Conservation (phyloP, 2,329 filamentous ascomycete genomes). For the Trichoderma oligosporum region DNA sequence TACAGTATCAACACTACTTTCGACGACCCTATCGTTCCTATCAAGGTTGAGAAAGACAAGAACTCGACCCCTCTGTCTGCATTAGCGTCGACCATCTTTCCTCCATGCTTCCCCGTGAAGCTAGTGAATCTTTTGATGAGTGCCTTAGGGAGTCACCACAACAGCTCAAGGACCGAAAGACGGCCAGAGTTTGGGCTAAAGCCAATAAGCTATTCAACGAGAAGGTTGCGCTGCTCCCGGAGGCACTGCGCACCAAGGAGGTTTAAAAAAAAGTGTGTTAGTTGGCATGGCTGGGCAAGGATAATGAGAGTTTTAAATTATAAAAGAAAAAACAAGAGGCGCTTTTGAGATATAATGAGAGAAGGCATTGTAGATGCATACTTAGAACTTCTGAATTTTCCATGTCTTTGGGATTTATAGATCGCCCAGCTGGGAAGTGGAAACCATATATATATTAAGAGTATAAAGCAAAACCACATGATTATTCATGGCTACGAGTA, state of each 20-base stretch:
- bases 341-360: no score
- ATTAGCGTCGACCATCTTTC: conserved; percentile 88
- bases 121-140: conserved; percentile 77
- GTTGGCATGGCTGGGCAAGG: not conserved
- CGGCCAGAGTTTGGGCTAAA: conserved; percentile 73
- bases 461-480: no score
- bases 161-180: conserved; percentile 70
- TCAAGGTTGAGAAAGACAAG: conserved; percentile 44
- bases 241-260: conserved; percentile 15
- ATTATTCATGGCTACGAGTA: no score
- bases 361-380: no score
- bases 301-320: not conserved
- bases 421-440: no score
- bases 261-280: not conserved
- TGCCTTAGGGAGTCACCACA: conserved; percentile 75
- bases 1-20: conserved; percentile 86
- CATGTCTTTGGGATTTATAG: no score
- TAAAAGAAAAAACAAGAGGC: no score
- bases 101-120: conserved; percentile 78
- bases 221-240: conserved; percentile 69
- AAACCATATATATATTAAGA: no score
- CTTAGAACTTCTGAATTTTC: no score
- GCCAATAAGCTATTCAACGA: conserved; percentile 81
- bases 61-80: conserved; percentile 58
- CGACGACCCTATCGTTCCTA: conserved; percentile 73